These are phyloP conservation scores for Nepenthes mirabilis DNA, from an alignment of 148 eudicot genomes.

Conservation along the genomic window DNA sequence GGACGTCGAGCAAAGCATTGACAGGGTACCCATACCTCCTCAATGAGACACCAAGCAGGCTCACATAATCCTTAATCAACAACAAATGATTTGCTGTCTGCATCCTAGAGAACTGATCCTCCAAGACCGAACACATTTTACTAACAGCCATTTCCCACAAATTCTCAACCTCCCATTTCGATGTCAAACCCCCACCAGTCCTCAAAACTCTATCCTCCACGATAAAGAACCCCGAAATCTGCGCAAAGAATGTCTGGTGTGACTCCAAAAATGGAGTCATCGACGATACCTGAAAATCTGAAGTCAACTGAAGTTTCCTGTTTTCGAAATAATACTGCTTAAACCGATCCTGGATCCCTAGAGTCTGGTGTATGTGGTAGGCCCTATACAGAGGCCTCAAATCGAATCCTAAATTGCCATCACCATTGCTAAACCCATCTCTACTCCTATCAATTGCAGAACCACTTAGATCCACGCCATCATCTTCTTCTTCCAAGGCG, in stretches of 20 bases:
- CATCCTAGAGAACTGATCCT: constrained; percentile 98
- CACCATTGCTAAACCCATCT: constrained; percentile 14
- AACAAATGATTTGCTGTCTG: constrained; percentile 92
- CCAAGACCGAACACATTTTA: constrained; percentile 91
- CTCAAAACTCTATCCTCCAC: constrained; percentile 89
- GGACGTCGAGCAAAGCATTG: constrained; percentile 82
- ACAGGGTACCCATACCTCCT: constrained; percentile 83
- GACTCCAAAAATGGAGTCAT: constrained; percentile 94
- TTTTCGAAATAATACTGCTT: constrained; percentile 83
- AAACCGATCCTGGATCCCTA: constrained; percentile 71
- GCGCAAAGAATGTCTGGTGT: constrained; percentile 91
- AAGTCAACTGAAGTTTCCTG: constrained; percentile 81
- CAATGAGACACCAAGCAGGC: constrained; percentile 80
- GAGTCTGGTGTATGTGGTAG: constrained; percentile 69
- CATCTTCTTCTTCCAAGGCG: constrained; percentile 79
- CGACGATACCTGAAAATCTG: constrained; percentile 92
- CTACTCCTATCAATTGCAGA: constrained; percentile 18
- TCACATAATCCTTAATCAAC: constrained; percentile 94
- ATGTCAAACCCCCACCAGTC: constrained; percentile 85
- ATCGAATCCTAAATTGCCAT: constrained; percentile 45
- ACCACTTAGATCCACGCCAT: constrained; percentile 31
- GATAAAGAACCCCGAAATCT: constrained; percentile 91
- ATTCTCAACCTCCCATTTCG: constrained; percentile 92
- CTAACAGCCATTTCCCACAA: constrained; percentile 94
- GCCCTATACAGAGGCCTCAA: constrained; percentile 76